Percentiles rank a stretch among this genome's conserved stretches.
Conservation (phyloP, 805 yeast genomes). For the Danielia oregonensis region DNA sequence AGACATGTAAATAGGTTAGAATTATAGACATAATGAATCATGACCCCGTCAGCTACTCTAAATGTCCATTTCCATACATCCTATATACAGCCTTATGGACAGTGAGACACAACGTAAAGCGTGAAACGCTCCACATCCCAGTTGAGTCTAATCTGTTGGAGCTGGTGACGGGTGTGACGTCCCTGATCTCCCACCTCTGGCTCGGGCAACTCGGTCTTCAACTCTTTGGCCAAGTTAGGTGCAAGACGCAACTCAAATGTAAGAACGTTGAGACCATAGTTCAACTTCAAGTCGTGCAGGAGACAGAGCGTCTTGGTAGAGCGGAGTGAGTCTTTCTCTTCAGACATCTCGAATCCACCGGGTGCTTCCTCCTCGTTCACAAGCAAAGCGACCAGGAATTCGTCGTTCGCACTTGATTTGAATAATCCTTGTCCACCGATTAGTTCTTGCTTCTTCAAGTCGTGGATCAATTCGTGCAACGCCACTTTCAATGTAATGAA, state of each 20-base stretch:
- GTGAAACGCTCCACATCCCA: slow-evolving; percentile 44
- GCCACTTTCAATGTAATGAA: slow-evolving; percentile 43
- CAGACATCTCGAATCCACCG: slow-evolving; percentile 42
- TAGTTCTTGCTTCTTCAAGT: slow-evolving; percentile 29
- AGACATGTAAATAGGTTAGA: background rate
- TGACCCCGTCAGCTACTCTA: background rate
- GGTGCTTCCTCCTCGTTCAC: slow-evolving; percentile 44
- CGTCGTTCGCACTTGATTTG: slow-evolving; percentile 31
- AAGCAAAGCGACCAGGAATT: slow-evolving; percentile 35
- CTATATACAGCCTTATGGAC: slow-evolving; percentile 6
- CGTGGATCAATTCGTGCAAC: slow-evolving; percentile 32
- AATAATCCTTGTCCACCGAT: slow-evolving; percentile 29
- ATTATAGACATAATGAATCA: slow-evolving; percentile 1
- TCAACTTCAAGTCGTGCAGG: slow-evolving; percentile 43
- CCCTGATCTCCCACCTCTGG: slow-evolving; percentile 26
- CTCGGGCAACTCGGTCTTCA: slow-evolving; percentile 31
- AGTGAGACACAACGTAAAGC: slow-evolving; percentile 26
- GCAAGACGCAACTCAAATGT: slow-evolving; percentile 41
- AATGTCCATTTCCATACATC: too few relatives aligned
- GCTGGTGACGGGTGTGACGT: slow-evolving; percentile 43
- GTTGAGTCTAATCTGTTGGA: slow-evolving; percentile 41
- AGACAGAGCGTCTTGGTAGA: slow-evolving; percentile 11
- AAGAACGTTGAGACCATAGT: slow-evolving; percentile 44
- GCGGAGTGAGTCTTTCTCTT: slow-evolving; percentile 22
- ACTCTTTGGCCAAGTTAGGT: slow-evolving; percentile 34